phyloP scores from a whole-genome alignment of 441 rosid genomes.

The Gossypium davidsonii region DNA sequence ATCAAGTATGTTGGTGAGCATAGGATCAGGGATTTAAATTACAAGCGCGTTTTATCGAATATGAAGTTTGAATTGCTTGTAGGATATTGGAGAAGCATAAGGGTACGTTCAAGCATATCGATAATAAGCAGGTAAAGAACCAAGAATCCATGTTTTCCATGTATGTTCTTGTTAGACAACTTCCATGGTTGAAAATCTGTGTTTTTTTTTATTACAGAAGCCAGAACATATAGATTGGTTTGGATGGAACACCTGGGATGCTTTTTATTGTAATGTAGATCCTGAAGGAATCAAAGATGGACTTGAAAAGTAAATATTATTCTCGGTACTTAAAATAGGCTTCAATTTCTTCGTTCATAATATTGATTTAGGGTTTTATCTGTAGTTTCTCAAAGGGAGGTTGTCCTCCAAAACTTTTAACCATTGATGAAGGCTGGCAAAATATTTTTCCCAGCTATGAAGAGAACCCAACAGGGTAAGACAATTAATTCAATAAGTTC shows the following conservation, averaged over 20 bases:
- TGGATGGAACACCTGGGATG: conserved; percentile 89
- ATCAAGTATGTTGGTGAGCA: conserved; percentile 40
- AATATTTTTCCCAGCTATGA: conserved; percentile 31
- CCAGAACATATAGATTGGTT: conserved; percentile 70
- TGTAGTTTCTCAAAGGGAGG: conserved; percentile 53
- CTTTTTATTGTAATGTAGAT: conserved; percentile 48
- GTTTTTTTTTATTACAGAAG: conserved; percentile 21
- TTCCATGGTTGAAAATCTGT: background rate
- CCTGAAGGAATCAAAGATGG: conserved; percentile 58
- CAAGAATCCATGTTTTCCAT: background rate
- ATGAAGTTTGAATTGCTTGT: background rate
- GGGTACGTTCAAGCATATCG: conserved; percentile 51
- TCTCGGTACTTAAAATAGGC: background rate
- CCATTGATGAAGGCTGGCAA: conserved; percentile 82
- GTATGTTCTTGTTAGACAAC: background rate
- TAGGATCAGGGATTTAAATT: background rate
- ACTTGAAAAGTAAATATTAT: conserved; percentile 40
- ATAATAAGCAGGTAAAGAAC: conserved; percentile 42
- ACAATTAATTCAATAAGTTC: background rate
- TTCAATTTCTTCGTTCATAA: background rate
- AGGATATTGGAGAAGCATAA: conserved; percentile 55
- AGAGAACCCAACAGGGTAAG: conserved; percentile 38
- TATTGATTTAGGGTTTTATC: background rate
- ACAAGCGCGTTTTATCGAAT: background rate
- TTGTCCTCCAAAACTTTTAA: conserved; percentile 45